phyloP scores from a whole-genome alignment of 768 basidiomycete genomes.

The Dentipellis sp. region DNA sequence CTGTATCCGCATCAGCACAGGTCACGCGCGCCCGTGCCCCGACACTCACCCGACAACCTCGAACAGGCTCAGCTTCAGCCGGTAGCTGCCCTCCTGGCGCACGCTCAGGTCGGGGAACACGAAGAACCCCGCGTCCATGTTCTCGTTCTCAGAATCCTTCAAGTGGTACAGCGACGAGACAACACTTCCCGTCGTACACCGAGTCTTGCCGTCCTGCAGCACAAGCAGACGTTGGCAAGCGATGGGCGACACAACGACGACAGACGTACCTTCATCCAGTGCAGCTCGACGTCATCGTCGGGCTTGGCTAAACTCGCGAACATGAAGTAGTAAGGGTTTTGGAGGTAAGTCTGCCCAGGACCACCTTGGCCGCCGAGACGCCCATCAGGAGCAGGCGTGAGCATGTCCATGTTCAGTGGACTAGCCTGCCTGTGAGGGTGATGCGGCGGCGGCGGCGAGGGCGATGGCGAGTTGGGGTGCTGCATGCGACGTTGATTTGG shows the following conservation, averaged over 20 bases:
- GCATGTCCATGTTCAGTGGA: constrained; percentile 9
- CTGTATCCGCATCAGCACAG: constrained; percentile 26
- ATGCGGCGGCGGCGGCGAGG: constrained; percentile 9
- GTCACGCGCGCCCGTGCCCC: not conserved
- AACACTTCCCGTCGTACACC: constrained; percentile 85
- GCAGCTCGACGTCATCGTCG: constrained; percentile 82
- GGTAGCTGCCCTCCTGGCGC: constrained; percentile 85
- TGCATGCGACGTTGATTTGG: constrained; percentile 12
- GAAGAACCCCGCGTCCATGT: constrained; percentile 82
- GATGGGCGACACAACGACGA: not conserved
- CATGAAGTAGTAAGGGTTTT: constrained; percentile 96
- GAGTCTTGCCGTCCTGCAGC: constrained; percentile 73
- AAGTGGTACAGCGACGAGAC: constrained; percentile 89
- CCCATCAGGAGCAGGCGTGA: constrained; percentile 5
- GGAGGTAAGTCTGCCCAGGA: constrained; percentile 45
- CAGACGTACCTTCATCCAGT: constrained; percentile 65
- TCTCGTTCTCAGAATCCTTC: constrained; percentile 51
- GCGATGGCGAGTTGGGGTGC: constrained; percentile 18
- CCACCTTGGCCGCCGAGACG: constrained; percentile 4
- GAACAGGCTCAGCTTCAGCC: constrained; percentile 65
- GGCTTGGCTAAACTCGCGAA: constrained; percentile 85
- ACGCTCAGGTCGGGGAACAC: constrained; percentile 95
- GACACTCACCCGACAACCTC: constrained; percentile 85
- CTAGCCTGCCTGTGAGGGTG: constrained; percentile 3
- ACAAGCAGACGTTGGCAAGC: constrained; percentile 4